phyloP scores from a whole-genome alignment of 768 basidiomycete genomes.

The Leccinum fibrillosum region DNA sequence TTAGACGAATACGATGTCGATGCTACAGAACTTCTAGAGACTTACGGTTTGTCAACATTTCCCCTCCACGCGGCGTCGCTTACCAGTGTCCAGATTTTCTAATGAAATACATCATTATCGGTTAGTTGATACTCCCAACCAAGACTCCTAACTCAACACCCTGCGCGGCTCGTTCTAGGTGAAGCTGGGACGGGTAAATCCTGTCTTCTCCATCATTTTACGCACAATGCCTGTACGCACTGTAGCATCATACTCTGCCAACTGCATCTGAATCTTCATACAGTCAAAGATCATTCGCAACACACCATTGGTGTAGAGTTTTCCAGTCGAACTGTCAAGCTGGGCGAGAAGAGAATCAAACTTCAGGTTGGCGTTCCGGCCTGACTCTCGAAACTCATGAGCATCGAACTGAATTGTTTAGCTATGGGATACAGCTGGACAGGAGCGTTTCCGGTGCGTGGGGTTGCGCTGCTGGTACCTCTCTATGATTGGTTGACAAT shows the following conservation, averaged over 20 bases:
- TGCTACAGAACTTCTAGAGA: slow-evolving; percentile 90
- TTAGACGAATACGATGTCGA: slow-evolving; percentile 70
- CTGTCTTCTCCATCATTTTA: slow-evolving; percentile 93
- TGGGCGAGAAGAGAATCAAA: slow-evolving; percentile 94
- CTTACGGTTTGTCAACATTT: slow-evolving; percentile 64
- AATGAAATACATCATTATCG: slow-evolving; percentile 98
- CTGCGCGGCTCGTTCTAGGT: slow-evolving; percentile 44
- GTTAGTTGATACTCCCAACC: slow-evolving; percentile 39
- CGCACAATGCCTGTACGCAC: slow-evolving; percentile 87
- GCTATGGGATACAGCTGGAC: slow-evolving; percentile 98
- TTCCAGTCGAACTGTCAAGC: slow-evolving; percentile 86
- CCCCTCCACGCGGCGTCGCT: slow-evolving; percentile 8
- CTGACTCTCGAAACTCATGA: slow-evolving; percentile 5
- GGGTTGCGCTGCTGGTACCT: slow-evolving; percentile 1
- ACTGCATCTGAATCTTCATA: slow-evolving; percentile 6
- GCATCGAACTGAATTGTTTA: slow-evolving; percentile 30
- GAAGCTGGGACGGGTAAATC: slow-evolving; percentile 98
- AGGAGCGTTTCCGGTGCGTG: slow-evolving; percentile 84
- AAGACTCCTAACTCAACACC: slow-evolving; percentile 4
- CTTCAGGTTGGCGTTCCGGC: slow-evolving; percentile 66
- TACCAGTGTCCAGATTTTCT: slow-evolving; percentile 74
- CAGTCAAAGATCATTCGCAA: slow-evolving; percentile 94
- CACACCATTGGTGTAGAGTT: slow-evolving; percentile 99
- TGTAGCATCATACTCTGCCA: not conserved
- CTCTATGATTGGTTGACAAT: slow-evolving; percentile 11